Evolutionary conservation across 306 rosid genomes (phyloP), one percentile per base, ranked within the genome.

Genomic region (Ochetophila trinervis): DNA sequence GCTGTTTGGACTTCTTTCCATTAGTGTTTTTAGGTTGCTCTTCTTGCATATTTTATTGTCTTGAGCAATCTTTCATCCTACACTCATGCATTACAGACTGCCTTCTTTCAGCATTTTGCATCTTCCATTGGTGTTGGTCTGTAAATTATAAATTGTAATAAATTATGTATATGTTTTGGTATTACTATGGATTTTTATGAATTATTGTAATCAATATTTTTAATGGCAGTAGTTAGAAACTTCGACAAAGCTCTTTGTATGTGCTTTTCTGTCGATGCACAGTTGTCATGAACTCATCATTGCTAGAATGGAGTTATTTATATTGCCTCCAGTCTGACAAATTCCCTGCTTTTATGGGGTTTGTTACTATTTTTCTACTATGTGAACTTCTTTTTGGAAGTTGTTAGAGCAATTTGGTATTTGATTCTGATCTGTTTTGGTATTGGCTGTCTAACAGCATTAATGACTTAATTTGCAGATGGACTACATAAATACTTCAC

Each of bases 401-500:
- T 6, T n/a, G n/a, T n/a, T n/a, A n/a, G n/a, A 0, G 32, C 24
- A 62, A 23, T 44, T 8, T 8, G 8, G 45, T 51, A 16, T 8
- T 67, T n/a, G 27, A 1, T 44, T 17, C 51, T 37, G n/a, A 36
- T 62, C 15, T 27, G 12, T 54, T 71, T 7, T 2, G 1, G 17
- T 23, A n/a, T 27, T 65, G 47, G 47, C 52, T 52, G 53, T 70
- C 45, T 60, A 23, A 45, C 54, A 44, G n/a, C 36, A 4, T 51
- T 32, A 18, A 40, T n/a, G 60, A 61, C 18, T 75, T 59, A 67
- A 68, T 76, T 61, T 83, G 84, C 85, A 93, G 99, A 90, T 93
- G 99, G 96, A 88, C 82, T 93, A 90, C 85, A 86, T 93, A 73
- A 93, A 93, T 75, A 93, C 99, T 69, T 93, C 99, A 59, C 99